A percentile compares a stretch with the other conserved stretches of the same genome.
phyloP scores from a whole-genome alignment of 2,329 filamentous ascomycete species.

The Ophiosphaerella narmari region DNA sequence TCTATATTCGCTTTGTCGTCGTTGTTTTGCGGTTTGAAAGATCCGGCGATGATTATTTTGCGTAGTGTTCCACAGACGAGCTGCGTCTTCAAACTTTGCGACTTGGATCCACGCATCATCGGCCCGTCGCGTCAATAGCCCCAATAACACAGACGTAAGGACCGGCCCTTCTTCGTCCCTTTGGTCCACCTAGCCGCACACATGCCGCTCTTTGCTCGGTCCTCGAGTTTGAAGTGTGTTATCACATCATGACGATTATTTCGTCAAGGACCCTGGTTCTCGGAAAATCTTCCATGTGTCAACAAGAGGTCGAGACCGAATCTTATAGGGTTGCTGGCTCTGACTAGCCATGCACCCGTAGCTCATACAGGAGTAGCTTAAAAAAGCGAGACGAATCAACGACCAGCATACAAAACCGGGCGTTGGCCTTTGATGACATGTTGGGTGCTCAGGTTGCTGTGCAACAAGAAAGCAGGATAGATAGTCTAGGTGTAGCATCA shows the following conservation, averaged over 20 bases:
- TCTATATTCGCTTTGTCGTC: too few relatives aligned
- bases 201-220: not conserved
- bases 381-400: not conserved
- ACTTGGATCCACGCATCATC: too few relatives aligned
- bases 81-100: too few relatives aligned
- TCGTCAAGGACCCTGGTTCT: slow-evolving; percentile 7
- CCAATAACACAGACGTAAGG: not conserved
- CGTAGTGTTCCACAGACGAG: too few relatives aligned
- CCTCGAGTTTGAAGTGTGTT: too few relatives aligned
- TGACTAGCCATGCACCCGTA: not conserved
- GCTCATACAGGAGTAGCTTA: not conserved
- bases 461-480: not conserved
- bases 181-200: not conserved
- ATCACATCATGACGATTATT: not conserved
- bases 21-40: too few relatives aligned
- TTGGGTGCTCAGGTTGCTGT: not conserved
- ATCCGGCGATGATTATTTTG: too few relatives aligned
- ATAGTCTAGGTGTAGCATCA: not conserved
- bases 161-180: slow-evolving; percentile 3
- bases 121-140: not conserved
- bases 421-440: too few relatives aligned
- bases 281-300: slow-evolving; percentile 5
- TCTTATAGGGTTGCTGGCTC: not conserved
- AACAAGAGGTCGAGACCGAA: slow-evolving; percentile 1
- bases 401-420: not conserved